Percentiles rank a stretch among this genome's conserved stretches.
These are phyloP conservation scores for Metschnikowia picachoensis DNA, from an alignment of 805 yeast species.

Conservation along the genomic window DNA sequence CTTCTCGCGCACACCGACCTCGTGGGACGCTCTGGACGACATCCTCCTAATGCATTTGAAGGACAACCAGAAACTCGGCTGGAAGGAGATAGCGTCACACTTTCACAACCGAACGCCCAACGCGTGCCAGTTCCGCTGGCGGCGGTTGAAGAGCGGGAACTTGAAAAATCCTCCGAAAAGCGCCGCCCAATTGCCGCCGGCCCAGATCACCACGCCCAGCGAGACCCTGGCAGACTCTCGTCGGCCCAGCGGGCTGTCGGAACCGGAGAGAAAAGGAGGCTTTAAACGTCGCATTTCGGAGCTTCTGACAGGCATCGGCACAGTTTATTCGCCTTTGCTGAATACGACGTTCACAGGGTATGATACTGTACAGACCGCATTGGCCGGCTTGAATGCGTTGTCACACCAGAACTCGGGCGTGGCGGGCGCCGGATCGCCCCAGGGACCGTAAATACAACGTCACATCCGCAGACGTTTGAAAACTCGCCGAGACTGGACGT, in stretches of 20 bases:
- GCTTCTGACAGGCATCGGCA: slow-evolving; percentile 21
- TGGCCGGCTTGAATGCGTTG: slow-evolving; percentile 43
- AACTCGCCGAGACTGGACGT: slow-evolving; percentile 26
- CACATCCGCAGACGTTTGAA: slow-evolving; percentile 22
- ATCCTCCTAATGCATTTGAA: slow-evolving; percentile 52
- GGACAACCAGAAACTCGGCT: slow-evolving; percentile 79
- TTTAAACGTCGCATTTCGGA: slow-evolving; percentile 11
- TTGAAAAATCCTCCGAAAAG: slow-evolving; percentile 37
- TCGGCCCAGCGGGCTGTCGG: slow-evolving; percentile 1
- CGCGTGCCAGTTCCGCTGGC: slow-evolving; percentile 89
- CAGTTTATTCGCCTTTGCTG: slow-evolving; percentile 34
- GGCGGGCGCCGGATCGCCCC: not conserved
- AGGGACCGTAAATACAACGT: slow-evolving; percentile 17
- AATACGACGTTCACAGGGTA: slow-evolving; percentile 38
- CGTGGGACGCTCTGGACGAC: slow-evolving; percentile 48
- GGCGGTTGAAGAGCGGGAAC: slow-evolving; percentile 51
- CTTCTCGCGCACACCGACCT: slow-evolving; percentile 40
- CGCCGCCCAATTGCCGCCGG: slow-evolving; percentile 16
- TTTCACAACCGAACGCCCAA: slow-evolving; percentile 81
- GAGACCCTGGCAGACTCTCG: slow-evolving; percentile 4
- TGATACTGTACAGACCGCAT: slow-evolving; percentile 39
- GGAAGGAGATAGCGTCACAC: slow-evolving; percentile 83
- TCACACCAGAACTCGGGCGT: slow-evolving; percentile 23
- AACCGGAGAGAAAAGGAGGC: slow-evolving; percentile 5
- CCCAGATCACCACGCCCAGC: not conserved